Evolutionary conservation across 2,329 filamentous ascomycete species (phyloP).

Genomic region (Epichloe sylvatica): DNA sequence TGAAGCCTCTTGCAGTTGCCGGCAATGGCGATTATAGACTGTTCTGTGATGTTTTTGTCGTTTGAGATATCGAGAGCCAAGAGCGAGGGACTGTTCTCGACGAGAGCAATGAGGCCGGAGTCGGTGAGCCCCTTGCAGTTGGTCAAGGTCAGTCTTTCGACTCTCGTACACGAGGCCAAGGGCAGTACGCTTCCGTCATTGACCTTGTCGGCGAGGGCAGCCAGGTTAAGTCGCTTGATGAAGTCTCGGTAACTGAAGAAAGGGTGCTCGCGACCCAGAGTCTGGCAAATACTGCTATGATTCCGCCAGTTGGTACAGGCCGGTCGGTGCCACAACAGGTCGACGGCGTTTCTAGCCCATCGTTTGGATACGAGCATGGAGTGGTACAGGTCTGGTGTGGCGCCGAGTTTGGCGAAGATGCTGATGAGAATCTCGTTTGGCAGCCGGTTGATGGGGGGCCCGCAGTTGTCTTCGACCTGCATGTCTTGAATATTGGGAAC

Average conservation of each 20-base stretch:
- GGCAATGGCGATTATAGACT: conserved; percentile 64
- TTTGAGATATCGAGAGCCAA: conserved; percentile 84
- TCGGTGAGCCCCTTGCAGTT: conserved; percentile 81
- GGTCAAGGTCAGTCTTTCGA: conserved; percentile 86
- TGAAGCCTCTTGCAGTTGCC: conserved; percentile 74
- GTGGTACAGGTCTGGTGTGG: conserved; percentile 62
- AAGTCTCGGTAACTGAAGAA: conserved; percentile 84
- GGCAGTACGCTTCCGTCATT: conserved; percentile 83
- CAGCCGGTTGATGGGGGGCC: conserved; percentile 71
- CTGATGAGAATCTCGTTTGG: conserved; percentile 91
- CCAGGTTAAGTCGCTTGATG: conserved; percentile 83
- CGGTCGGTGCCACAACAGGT: conserved; percentile 87
- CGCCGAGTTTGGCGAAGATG: conserved; percentile 74
- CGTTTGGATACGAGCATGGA: conserved; percentile 90
- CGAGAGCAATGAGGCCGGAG: conserved; percentile 62
- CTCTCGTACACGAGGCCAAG: conserved; percentile 70
- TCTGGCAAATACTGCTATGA: conserved; percentile 65
- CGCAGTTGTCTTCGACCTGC: conserved; percentile 53
- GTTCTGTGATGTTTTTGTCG: conserved; percentile 70
- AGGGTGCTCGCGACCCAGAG: conserved; percentile 56
- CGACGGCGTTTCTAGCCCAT: conserved; percentile 87
- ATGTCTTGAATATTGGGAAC: conserved; percentile 64
- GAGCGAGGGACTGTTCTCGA: conserved; percentile 65
- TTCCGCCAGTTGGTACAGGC: conserved; percentile 78
- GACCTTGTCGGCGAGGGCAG: conserved; percentile 57